phyloP scores from a whole-genome alignment of 2,329 filamentous ascomycete species.

The Fusarium austroafricanum region DNA sequence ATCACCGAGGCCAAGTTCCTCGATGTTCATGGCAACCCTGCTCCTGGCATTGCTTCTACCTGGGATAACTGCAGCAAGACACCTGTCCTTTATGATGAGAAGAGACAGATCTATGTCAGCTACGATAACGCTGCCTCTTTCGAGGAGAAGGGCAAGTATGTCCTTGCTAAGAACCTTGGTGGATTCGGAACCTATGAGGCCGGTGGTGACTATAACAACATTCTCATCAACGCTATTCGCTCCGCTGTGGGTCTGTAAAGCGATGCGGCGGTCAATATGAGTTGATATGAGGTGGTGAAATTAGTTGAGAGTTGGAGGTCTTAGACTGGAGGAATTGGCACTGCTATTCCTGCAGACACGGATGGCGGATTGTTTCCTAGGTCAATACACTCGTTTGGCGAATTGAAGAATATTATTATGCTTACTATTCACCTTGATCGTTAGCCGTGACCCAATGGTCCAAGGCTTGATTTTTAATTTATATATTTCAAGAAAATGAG shows the following conservation, averaged over 20 bases:
- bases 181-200: conserved; percentile 38
- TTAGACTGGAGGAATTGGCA: too few relatives aligned
- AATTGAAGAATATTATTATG: too few relatives aligned
- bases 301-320: too few relatives aligned
- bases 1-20: conserved; percentile 36
- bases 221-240: conserved; percentile 36
- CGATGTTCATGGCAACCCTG: conserved; percentile 22
- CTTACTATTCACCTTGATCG: too few relatives aligned
- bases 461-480: too few relatives aligned
- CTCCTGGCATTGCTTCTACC: conserved; percentile 20
- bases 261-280: too few relatives aligned
- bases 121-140: conserved; percentile 36
- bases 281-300: too few relatives aligned
- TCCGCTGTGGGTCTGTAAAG: conserved; percentile 19
- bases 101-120: conserved; percentile 36
- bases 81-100: conserved; percentile 24
- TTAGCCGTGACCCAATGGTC: too few relatives aligned
- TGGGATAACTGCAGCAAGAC: conserved; percentile 39
- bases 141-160: conserved; percentile 31
- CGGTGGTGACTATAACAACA: conserved; percentile 40
- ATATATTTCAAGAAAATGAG: too few relatives aligned
- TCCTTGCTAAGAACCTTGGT: conserved; percentile 21
- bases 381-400: too few relatives aligned
- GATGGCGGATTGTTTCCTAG: too few relatives aligned
- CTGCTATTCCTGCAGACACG: too few relatives aligned